A percentile compares a stretch with the other conserved stretches of the same genome.
Evolutionary conservation across 108 stramenopile genomes (phyloP).

Genomic region (Pseudonitzschia multiseries): DNA sequence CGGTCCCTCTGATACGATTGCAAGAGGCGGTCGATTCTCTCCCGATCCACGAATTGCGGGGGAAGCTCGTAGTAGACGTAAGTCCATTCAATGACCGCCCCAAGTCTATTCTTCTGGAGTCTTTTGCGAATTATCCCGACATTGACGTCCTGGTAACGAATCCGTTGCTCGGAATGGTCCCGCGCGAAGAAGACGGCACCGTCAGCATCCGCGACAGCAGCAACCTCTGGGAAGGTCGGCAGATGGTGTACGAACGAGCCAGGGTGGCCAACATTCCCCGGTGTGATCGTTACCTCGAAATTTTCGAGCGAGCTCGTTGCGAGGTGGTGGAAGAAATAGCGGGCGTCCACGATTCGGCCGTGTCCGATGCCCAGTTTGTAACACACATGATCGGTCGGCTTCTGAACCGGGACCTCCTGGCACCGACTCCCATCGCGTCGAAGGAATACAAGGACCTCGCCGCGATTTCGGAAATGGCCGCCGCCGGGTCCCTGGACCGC

Average conservation of each 20-base stretch:
- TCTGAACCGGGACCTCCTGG: slow-evolving; percentile 74
- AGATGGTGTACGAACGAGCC: slow-evolving; percentile 89
- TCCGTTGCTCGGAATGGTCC: slow-evolving; percentile 88
- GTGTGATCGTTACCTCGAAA: slow-evolving; percentile 80
- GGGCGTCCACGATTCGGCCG: slow-evolving; percentile 88
- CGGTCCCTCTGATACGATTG: slow-evolving; percentile 79
- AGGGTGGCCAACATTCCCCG: slow-evolving; percentile 73
- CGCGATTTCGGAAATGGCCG: slow-evolving; percentile 89
- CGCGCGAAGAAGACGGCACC: neutral
- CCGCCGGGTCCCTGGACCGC: slow-evolving; percentile 88
- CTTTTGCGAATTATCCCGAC: slow-evolving; percentile 63
- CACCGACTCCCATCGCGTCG: slow-evolving; percentile 88
- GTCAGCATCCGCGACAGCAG: neutral
- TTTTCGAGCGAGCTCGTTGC: slow-evolving; percentile 89
- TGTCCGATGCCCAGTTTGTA: slow-evolving; percentile 94
- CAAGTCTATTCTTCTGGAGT: slow-evolving; percentile 62
- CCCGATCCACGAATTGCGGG: slow-evolving; percentile 54
- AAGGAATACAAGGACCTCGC: slow-evolving; percentile 89
- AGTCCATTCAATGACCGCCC: slow-evolving; percentile 71
- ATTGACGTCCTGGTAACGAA: slow-evolving; percentile 91
- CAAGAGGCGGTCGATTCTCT: slow-evolving; percentile 65
- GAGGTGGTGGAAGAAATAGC: slow-evolving; percentile 87
- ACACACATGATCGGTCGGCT: slow-evolving; percentile 93
- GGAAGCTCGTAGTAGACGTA: slow-evolving; percentile 81
- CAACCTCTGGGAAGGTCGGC: slow-evolving; percentile 81